phyloP scores from a whole-genome alignment of 2,329 filamentous ascomycete species.

The Venturia aucupariae region DNA sequence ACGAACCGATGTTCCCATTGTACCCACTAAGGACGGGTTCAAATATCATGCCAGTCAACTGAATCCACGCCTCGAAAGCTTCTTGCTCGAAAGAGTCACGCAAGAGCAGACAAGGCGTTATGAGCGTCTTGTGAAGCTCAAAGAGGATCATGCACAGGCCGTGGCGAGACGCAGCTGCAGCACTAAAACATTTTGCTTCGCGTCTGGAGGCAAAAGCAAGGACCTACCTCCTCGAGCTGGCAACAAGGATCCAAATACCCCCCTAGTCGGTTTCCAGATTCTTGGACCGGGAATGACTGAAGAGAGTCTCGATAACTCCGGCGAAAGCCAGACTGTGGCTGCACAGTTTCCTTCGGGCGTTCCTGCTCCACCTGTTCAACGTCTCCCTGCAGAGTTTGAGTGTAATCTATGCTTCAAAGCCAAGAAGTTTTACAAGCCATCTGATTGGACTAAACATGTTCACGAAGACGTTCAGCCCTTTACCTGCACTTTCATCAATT shows the following conservation, averaged over 20 bases:
- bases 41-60: slow-evolving; percentile 61
- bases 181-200: slow-evolving; percentile 54
- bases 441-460: slow-evolving; percentile 94
- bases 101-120: slow-evolving; percentile 73
- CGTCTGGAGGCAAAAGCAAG: slow-evolving; percentile 56
- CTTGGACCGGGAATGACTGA: slow-evolving; percentile 48
- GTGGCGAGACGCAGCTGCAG: slow-evolving; percentile 49
- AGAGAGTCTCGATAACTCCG: slow-evolving; percentile 54
- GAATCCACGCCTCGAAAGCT: slow-evolving; percentile 60
- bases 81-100: slow-evolving; percentile 71
- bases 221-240: slow-evolving; percentile 52
- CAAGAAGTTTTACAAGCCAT: slow-evolving; percentile 83
- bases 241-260: slow-evolving; percentile 49
- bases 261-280: slow-evolving; percentile 45
- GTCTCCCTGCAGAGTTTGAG: slow-evolving; percentile 79
- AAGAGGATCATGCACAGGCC: slow-evolving; percentile 57
- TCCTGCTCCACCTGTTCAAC: slow-evolving; percentile 66
- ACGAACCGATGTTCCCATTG: slow-evolving; percentile 52
- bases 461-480: slow-evolving; percentile 91
- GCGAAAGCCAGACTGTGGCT: slow-evolving; percentile 58
- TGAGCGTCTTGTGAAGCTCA: slow-evolving; percentile 62
- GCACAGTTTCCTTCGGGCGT: slow-evolving; percentile 75
- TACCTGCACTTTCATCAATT: slow-evolving; percentile 80
- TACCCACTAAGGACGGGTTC: slow-evolving; percentile 68
- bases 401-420: slow-evolving; percentile 78